Evolutionary conservation across 352 stramenopile species (phyloP).

Genomic region (Pythium vanterpoolii): DNA sequence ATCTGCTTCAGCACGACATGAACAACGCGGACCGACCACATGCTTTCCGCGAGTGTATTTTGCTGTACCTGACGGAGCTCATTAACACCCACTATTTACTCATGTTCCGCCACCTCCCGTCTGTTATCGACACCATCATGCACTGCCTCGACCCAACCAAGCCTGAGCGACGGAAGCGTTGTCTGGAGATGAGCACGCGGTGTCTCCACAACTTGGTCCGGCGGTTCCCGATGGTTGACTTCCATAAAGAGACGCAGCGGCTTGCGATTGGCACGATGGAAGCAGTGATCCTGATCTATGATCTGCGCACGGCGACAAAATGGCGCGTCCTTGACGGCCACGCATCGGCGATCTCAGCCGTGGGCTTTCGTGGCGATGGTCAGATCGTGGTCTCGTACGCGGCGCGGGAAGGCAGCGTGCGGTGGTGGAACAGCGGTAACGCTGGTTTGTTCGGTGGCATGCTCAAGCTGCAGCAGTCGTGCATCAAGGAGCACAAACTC

Average conservation of each 20-base stretch:
- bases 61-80: conserved; percentile 78
- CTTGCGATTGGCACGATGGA: conserved; percentile 86
- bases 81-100: conserved; percentile 82
- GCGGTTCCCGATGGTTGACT: conserved; percentile 86
- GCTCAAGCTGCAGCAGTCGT: conserved; percentile 87
- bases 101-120: conserved; percentile 79
- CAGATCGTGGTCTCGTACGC: conserved; percentile 84
- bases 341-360: conserved; percentile 58
- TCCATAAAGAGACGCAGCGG: conserved; percentile 85
- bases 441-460: conserved; percentile 76
- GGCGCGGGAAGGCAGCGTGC: conserved; percentile 68
- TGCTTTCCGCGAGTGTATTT: conserved; percentile 68
- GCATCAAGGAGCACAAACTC: conserved; percentile 81
- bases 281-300: conserved; percentile 86
- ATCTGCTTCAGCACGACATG: conserved; percentile 80
- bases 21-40: conserved; percentile 64
- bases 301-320: conserved; percentile 84
- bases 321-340: conserved; percentile 87
- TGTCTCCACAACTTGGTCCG: conserved; percentile 81
- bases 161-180: conserved; percentile 70
- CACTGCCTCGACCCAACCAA: conserved; percentile 83
- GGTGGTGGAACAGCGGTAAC: conserved; percentile 85
- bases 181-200: conserved; percentile 71
- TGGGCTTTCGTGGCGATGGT: conserved; percentile 67
- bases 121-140: conserved; percentile 86